Evolutionary conservation across 371 early-diverging fungal species (phyloP), one percentile per base, ranked within the genome.

Genomic region (Mortierella sp.): DNA sequence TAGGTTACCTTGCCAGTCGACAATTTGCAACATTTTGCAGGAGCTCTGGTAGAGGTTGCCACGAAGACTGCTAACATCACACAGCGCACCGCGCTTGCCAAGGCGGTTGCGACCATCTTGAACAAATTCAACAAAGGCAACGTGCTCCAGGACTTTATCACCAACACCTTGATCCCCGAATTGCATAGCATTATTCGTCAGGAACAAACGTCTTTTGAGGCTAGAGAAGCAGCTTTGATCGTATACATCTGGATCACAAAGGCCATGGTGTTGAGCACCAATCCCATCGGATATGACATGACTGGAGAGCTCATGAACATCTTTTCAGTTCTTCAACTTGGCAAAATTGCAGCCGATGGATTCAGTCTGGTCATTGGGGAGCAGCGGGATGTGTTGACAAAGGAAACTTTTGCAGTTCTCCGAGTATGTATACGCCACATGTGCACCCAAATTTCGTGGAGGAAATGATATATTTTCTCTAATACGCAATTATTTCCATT

Each of bases 311-410:
- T 94, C 32, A 82, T 92, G 56, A 79, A 68, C 15, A 81, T 84
- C 69, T 82, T 91, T 47, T 78, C 76, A 9, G 78, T 80, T 32
- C 76, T 81, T 11, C 56, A 50, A 0, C 50, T 86, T 7, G 86
- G 88, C 7, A 61, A 65, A 17, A 63, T 80, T 27, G 92, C 89
- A 0, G 90, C 94, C 0, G 79, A 87, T 44, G 92, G 89, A 1
- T 87, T 95, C 57, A 82, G 81, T 43, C 79, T 90, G 42, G 75
- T 97, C 23, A 83, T 93, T 31, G 87, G 88, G 24, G 91, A 90
- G 34, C 88, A 90, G 67, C 67, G 79, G 31, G 82, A 89, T 60
- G 84, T 87, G 0, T 81, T 97, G 47, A 92, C 92, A 52, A 89
- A 88, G 56, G 68, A 83, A 19, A 83, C 89, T 0, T 92, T 92